Base-by-base conservation (phyloP, 306 rosid species). In the Psophocarpus tetragonolobus region DNA sequence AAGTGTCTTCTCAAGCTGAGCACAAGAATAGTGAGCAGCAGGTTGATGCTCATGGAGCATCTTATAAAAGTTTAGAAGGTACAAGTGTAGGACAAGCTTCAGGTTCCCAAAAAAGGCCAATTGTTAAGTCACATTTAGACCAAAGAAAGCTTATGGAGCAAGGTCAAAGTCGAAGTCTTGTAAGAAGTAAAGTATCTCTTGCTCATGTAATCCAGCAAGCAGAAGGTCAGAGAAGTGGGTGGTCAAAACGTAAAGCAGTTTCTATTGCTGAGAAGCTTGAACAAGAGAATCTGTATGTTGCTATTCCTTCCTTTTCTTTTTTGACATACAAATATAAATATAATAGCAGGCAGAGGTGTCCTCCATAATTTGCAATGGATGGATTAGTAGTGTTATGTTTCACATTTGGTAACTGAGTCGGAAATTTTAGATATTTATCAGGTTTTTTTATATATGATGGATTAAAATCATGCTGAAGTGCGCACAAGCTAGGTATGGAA, bases 231-330 rank as follows among this genome's bases (percentile, higher is more conserved):
- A 90, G 85, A 69, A 89, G 67, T 67, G 87, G 87, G 65, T 92
- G 98, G 98, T 92, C 99, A 36, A 89, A 84, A 83, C 96, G 89
- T 75, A 96, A 84, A 83, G 98, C 99, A 21, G 93, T 96, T 82
- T 96, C 99, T 39, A 96, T 96, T 75, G 99, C 99, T 39, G 99
- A 96, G 83, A 92, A 96, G 89, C 99, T 96, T 15, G 99, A 92
- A 86, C 97, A 91, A 76, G 99, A 96, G 85, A 96, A 96, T 77
- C 79, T 96, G 99, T 96, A 87, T 61, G 97, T 47, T 79, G 30
- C 63, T 12, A 32, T 69, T 75, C 78, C 71, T 4, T 81, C 80
- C 30, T 30, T 53, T 30, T 35, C 53, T 63, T 53, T 73, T 27
- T 35, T 27, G 8, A 58, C 9, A 9, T 30, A 45, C 21, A 26